Conservation (phyloP, 192 early-diverging fungal species). For the Lobosporangium transversale region DNA sequence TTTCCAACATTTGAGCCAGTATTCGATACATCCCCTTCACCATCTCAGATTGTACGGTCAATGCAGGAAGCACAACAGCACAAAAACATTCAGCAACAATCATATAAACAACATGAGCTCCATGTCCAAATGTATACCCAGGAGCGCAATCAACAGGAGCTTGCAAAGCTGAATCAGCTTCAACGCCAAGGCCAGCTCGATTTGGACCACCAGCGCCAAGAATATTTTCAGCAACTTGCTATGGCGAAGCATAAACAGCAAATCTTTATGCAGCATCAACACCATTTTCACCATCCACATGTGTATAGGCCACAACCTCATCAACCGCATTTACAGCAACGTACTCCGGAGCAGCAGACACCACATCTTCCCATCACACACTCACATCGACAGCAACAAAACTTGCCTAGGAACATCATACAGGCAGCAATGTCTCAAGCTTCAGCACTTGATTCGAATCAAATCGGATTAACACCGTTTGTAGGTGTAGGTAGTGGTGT, state of each 20-base stretch:
- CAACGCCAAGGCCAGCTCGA: slow-evolving; percentile 29
- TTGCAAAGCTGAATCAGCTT: slow-evolving; percentile 19
- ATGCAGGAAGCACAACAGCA: slow-evolving; percentile 34
- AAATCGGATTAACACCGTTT: too few species aligned
- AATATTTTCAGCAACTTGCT: slow-evolving; percentile 29
- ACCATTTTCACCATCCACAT: slow-evolving; percentile 6
- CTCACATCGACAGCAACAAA: not conserved
- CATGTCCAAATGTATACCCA: slow-evolving; percentile 44
- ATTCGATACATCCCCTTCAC: not conserved
- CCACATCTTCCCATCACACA: not conserved
- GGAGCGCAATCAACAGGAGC: slow-evolving; percentile 35
- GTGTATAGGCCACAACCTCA: slow-evolving; percentile 1
- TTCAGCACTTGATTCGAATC: too few species aligned
- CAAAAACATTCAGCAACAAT: slow-evolving; percentile 14
- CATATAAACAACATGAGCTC: slow-evolving; percentile 24
- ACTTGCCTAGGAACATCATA: too few species aligned
- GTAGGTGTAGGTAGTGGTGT: too few species aligned
- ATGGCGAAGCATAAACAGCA: slow-evolving; percentile 41
- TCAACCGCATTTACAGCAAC: slow-evolving; percentile 11
- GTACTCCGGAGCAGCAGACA: slow-evolving; percentile 5
- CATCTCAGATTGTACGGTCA: slow-evolving; percentile 18
- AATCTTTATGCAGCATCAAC: slow-evolving; percentile 38
- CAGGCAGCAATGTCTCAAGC: too few species aligned
- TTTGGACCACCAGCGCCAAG: slow-evolving; percentile 20
- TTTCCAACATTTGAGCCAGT: not conserved